These are phyloP conservation scores for Voacanga thouarsii DNA, from an alignment of 257 asterid genomes.

Conservation along the genomic window DNA sequence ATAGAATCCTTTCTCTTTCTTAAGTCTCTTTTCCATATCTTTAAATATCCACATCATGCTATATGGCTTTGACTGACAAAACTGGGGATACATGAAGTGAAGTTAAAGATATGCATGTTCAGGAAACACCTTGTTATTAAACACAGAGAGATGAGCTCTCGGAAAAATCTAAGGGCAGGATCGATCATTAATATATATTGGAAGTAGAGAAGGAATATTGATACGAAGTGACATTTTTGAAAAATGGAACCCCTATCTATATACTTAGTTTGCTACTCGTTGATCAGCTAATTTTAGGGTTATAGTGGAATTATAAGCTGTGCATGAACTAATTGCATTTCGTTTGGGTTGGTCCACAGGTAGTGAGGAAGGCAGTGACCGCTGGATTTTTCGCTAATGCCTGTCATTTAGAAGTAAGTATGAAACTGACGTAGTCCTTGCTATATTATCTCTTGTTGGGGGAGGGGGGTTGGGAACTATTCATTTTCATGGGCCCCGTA, in stretches of 20 bases:
- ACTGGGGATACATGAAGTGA: not conserved
- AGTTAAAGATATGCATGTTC: not conserved
- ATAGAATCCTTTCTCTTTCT: not conserved
- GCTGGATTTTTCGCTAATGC: constrained; percentile 95
- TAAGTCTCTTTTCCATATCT: not conserved
- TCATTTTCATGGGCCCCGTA: not conserved
- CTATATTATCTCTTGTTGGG: not conserved
- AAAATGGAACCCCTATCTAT: not conserved
- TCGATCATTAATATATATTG: not conserved
- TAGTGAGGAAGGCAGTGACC: constrained; percentile 78
- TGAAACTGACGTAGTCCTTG: not conserved
- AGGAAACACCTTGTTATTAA: not conserved
- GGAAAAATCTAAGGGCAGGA: not conserved
- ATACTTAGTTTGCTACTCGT: not conserved
- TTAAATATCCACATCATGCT: not conserved
- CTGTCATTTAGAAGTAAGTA: constrained; percentile 82
- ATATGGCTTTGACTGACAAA: not conserved
- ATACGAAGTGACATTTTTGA: not conserved
- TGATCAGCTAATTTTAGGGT: not conserved
- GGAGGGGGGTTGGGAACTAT: not conserved
- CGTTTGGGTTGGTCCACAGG: constrained; percentile 41
- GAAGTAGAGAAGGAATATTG: not conserved
- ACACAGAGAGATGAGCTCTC: not conserved
- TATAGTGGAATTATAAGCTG: not conserved
- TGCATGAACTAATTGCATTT: not conserved